phyloP scores from a whole-genome alignment of 2,329 filamentous ascomycete species.

The Bertia moriformis region DNA sequence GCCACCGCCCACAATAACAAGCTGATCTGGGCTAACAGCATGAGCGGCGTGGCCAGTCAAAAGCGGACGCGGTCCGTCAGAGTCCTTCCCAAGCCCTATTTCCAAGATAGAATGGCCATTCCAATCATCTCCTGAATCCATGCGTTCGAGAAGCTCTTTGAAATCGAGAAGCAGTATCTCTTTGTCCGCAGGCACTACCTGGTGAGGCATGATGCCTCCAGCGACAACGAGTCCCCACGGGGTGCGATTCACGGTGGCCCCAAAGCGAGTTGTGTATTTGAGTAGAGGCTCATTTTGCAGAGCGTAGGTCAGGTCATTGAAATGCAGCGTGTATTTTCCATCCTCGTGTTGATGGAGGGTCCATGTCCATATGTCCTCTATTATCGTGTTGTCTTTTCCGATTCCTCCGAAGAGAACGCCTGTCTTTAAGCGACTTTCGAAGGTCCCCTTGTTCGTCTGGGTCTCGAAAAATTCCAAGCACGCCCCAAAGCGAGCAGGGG shows the following conservation, averaged over 20 bases:
- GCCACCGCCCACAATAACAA: constrained; percentile 63
- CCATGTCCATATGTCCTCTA: background rate
- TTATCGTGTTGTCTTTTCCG: background rate
- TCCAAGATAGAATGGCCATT: background rate
- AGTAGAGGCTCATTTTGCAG: background rate
- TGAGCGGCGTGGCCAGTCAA: background rate
- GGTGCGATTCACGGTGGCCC: background rate
- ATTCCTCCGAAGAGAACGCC: constrained; percentile 1
- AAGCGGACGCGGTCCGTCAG: background rate
- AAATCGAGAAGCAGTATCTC: background rate
- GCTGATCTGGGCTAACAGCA: constrained; percentile 13
- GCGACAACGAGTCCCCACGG: background rate
- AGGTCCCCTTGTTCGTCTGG: background rate
- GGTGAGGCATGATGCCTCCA: background rate
- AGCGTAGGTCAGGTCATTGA: background rate
- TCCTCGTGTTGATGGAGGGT: background rate
- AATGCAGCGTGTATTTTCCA: background rate
- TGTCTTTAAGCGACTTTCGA: too few relatives aligned
- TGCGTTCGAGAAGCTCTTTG: background rate
- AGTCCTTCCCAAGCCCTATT: background rate
- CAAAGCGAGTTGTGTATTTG: background rate
- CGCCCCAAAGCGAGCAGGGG: background rate
- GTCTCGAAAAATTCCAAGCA: background rate
- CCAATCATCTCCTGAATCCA: background rate
- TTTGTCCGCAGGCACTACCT: background rate